Evolutionary conservation across 140 eudicot genomes (phyloP).

Genomic region (Cichorium intybus): DNA sequence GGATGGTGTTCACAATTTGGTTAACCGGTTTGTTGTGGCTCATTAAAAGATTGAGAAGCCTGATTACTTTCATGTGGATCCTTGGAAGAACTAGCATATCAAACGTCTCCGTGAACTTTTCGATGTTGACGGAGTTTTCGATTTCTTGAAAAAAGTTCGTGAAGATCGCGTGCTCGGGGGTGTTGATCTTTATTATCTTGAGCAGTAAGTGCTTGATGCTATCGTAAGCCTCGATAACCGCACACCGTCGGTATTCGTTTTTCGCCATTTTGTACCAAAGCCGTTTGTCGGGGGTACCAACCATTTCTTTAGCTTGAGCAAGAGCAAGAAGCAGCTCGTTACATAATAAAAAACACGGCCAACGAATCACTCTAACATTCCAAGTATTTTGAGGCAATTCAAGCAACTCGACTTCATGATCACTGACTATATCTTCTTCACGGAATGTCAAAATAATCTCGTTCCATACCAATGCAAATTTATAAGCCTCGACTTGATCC

Average conservation of each 20-base stretch:
- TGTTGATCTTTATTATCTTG: conserved; percentile 49
- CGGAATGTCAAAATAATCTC: conserved; percentile 73
- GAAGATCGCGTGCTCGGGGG: conserved; percentile 68
- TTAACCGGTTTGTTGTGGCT: conserved; percentile 46
- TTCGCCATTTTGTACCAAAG: conserved; percentile 79
- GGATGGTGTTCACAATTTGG: conserved; percentile 71
- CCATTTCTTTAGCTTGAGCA: conserved; percentile 82
- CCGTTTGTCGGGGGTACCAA: conserved; percentile 90
- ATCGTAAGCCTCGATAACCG: conserved; percentile 85
- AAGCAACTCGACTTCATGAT: conserved; percentile 77
- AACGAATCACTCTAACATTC: conserved; percentile 79
- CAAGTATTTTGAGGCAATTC: conserved; percentile 85
- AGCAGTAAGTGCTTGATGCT: conserved; percentile 68
- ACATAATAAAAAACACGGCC: conserved; percentile 92
- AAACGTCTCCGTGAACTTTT: conserved; percentile 67
- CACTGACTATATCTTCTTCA: conserved; percentile 84
- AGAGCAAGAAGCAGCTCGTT: conserved; percentile 88
- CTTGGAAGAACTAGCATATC: conserved; percentile 55
- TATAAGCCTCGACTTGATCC: conserved; percentile 82
- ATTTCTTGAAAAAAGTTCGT: conserved; percentile 72
- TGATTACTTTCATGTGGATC: conserved; percentile 55
- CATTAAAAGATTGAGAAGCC: conserved; percentile 45
- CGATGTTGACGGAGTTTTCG: conserved; percentile 55
- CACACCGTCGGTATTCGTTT: conserved; percentile 77
- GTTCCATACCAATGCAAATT: conserved; percentile 84